Base-by-base conservation (phyloP, 2,329 filamentous ascomycete species). In the Arthrinium puccinioides region DNA sequence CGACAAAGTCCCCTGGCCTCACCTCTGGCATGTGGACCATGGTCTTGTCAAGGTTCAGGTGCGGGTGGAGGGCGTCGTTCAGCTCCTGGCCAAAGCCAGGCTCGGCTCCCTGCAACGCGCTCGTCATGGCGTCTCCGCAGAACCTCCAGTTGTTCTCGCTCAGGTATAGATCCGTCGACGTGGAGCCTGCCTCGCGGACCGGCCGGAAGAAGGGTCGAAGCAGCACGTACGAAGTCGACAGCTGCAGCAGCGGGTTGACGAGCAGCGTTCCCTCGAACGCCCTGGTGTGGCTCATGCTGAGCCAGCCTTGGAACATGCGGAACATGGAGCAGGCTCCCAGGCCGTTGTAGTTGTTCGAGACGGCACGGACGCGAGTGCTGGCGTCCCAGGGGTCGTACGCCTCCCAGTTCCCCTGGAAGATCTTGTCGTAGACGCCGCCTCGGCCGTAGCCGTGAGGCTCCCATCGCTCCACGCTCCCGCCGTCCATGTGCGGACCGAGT, bases 261-360 rank as follows among this genome's bases (percentile, higher is more conserved):
- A 86, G 70, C 36, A 96, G 61, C 0, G 88, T 92, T 1, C 89
- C 89, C 62, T 94, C 81, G 5, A 71, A 70, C 0, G 86, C 84
- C 0, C 71, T 78, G 0, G 79, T 82, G n/a, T 67, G 63, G 40
- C 82, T 87, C 72, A 96, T 82, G 42, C 75, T 76, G 36, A 96
- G 60, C 89, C 89, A 96, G 14, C 87, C 89, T 61, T 96, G 89
- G 58, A 86, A 90, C 72, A 87, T 84, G 26, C 90, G 75, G 61
- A 95, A 88, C 67, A 88, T 87, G 31, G 74, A 82, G 61, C 87
- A 94, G 1, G 84, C 80, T 0, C 89, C 88, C 0, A 87, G 72
- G 1, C 88, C 87, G 35, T 86, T 72, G 56, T 96, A 92, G 23
- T 89, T 63, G 57, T 95, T 82, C 42, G 76, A 80, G 3, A 78